phyloP scores from a whole-genome alignment of 208 protist species.

The Endotrypanum monterogeii region DNA sequence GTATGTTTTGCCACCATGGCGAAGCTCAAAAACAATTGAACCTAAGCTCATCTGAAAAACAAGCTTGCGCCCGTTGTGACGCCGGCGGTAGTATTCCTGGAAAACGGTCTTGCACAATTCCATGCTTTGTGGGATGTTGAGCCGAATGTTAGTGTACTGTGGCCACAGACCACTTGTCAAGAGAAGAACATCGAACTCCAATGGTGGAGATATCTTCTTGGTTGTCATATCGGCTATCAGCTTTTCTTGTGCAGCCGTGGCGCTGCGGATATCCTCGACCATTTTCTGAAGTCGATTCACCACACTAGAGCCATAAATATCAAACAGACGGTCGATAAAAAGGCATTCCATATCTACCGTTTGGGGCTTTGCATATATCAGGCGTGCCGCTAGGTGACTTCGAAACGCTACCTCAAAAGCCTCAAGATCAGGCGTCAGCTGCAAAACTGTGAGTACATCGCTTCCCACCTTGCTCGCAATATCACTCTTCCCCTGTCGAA shows the following conservation, averaged over 20 bases:
- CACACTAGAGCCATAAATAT: conserved; percentile 45
- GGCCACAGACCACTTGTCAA: conserved; percentile 76
- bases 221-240: conserved; percentile 28
- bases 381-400: conserved; percentile 48
- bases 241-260: conserved; percentile 22
- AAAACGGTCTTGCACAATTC: conserved; percentile 58
- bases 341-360: conserved; percentile 39
- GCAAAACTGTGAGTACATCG: conserved; percentile 52
- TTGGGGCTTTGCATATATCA: conserved; percentile 61
- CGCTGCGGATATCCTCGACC: conserved; percentile 57
- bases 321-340: conserved; percentile 56
- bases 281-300: conserved; percentile 74
- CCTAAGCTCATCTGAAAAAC: conserved; percentile 69
- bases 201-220: conserved; percentile 35
- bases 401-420: conserved; percentile 66
- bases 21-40: conserved; percentile 58
- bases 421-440: conserved; percentile 61
- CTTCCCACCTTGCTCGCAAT: conserved; percentile 24
- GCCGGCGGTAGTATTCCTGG: conserved; percentile 55
- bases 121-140: conserved; percentile 56
- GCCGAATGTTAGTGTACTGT: conserved; percentile 39
- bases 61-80: conserved; percentile 75
- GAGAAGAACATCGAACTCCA: conserved; percentile 63
- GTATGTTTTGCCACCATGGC: conserved; percentile 41
- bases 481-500: conserved; percentile 32